phyloP scores from a whole-genome alignment of 1,139 yeast species.

The Hyphopichia pseudoburtonii region DNA sequence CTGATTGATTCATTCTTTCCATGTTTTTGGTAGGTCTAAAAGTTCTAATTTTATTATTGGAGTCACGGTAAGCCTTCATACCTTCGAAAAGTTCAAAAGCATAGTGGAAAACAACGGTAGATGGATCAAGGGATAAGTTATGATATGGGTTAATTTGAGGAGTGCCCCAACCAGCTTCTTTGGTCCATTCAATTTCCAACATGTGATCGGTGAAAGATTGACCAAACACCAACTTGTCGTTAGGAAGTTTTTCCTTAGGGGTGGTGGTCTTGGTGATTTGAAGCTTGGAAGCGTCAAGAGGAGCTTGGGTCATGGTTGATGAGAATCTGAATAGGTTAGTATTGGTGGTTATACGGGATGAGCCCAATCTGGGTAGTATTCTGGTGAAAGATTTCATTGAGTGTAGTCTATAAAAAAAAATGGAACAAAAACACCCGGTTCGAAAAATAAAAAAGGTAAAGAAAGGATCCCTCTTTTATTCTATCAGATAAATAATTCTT shows the following conservation, averaged over 20 bases:
- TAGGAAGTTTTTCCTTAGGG: constrained; percentile 69
- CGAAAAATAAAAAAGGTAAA: too few species aligned
- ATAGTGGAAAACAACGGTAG: constrained; percentile 87
- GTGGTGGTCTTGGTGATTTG: constrained; percentile 52
- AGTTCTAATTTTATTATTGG: constrained; percentile 66
- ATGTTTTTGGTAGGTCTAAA: constrained; percentile 92
- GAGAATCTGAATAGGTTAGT: constrained; percentile 1
- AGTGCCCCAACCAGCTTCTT: constrained; percentile 74
- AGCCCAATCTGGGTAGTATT: constrained; percentile 1
- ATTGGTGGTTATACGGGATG: neutral
- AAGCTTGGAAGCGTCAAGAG: constrained; percentile 70
- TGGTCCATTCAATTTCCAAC: constrained; percentile 83
- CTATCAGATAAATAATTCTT: too few species aligned
- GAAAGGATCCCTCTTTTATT: too few species aligned
- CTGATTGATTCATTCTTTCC: constrained; percentile 86
- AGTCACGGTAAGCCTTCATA: constrained; percentile 85
- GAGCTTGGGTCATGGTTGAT: constrained; percentile 11
- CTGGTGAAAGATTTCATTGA: constrained; percentile 1
- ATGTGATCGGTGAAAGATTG: constrained; percentile 87
- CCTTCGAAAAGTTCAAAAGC: constrained; percentile 97
- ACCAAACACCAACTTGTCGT: constrained; percentile 81
- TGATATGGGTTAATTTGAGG: constrained; percentile 89
- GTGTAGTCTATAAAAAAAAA: neutral
- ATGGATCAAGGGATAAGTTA: constrained; percentile 74
- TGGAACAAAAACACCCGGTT: too few species aligned